Evolutionary conservation across 805 yeast genomes (phyloP), one percentile per base, ranked within the genome.

Genomic region (Saccharomycopsis sp.): DNA sequence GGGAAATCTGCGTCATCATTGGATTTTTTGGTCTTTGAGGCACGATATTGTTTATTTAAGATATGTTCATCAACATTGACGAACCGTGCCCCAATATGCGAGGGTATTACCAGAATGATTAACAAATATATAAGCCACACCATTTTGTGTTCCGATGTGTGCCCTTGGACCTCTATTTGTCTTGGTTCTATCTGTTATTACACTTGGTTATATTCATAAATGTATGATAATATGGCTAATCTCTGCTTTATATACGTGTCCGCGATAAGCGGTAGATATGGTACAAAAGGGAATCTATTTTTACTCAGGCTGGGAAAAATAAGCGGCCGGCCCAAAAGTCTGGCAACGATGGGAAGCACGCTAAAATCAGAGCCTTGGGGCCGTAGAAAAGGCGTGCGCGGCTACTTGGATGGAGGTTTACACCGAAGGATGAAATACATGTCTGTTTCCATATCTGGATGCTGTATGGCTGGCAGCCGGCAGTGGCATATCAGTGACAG

Each of bases 1-100:
- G 62, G 62, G 51, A 59, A 59, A 15, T 12, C 14, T 25, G n/a
- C 55, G 25, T 50, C 25, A 15, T 50, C 34, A 3, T 14, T 22
- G 9, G 38, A 29, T 29, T 29, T 5, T 29, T 5, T 12, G 38
- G 9, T 29, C 12, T 29, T 29, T 29, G 38, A 29, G 38, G 12
- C 9, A 29, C 38, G 38, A 29, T 7, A 12, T 12, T 29, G 38
- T 29, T 29, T 29, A 29, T 29, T 29, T 12, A 29, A 29, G 38
- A 12, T 5, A 5, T 29, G 23, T 12, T 44, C 50, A 44, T 44
- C 50, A 15, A 20, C 9, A 44, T 15, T 44, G 50, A 44, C 17
- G 8, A 7, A 44, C 3, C 22, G 22, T 5, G 50, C 50, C 12
- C 12, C 50, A 44, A 44, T 44, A 8, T 44, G 50, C 8, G 38